Base-by-base conservation (phyloP, 495 filamentous ascomycete species). In the Neurospora sp. region DNA sequence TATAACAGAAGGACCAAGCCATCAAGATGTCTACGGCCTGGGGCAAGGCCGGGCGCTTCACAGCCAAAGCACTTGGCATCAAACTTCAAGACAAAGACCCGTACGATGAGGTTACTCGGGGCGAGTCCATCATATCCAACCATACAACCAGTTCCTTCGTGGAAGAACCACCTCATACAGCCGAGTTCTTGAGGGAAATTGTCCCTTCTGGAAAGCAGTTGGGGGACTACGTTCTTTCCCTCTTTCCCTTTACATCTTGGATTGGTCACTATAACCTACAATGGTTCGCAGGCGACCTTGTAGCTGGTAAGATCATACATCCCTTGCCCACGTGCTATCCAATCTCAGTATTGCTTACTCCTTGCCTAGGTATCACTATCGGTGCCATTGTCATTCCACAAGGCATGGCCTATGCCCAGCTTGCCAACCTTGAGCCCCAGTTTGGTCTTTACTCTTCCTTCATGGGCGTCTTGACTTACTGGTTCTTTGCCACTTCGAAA, bases 401-500 rank as follows among this genome's bases (percentile, higher is more conserved):
- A 78, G 92, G 93, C 72, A 98, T 99, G 96, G 94, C 96, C 3
- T 99, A 99, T 81, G 95, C 96, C 35, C 87, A 91, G 75, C 84
- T 99, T 48, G 96, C 96, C 9, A 84, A 89, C 53, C 86, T 99
- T 27, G 84, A 85, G 0, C 88, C 91, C 3, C 86, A 99, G 78
- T 99, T 88, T 78, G 96, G 96, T 70, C 84, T 99, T 0, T 99
- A 99, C 79, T 96, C 95, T 1, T 98, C 95, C 0, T 99, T 99
- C 77, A 97, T 98, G 91, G 96, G 96, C 37, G 95, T 98, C 4
- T 79, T 98, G 73, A 81, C 97, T 69, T 99, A 99, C 76, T 98
- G 96, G 96, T 96, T 98, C 81, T 98, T 99, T 77, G 96, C 96
- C 2, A 99, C 96, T 1, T 98, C 96, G 0, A 99, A 99, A 79